Percentiles rank a stretch among this genome's conserved stretches.
Conservation (phyloP, 345 rosid genomes). For the Populus euphratica region DNA sequence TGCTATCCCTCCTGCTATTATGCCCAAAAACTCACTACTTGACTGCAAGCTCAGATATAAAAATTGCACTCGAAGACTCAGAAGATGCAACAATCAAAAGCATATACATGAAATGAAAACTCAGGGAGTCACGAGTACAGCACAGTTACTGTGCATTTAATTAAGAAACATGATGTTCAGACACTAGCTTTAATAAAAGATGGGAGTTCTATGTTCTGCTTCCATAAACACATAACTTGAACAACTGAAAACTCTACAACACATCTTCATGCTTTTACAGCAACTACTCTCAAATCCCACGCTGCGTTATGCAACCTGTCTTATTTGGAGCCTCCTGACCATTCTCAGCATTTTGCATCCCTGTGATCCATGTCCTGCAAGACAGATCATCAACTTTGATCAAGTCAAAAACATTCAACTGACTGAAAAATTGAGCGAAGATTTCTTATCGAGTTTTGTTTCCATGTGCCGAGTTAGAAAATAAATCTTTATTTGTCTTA, state of each 20-base stretch:
- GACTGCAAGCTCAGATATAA: not conserved
- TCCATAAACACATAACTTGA: conserved; percentile 7
- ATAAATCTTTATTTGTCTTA: not conserved
- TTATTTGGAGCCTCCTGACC: conserved; percentile 60
- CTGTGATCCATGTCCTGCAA: conserved; percentile 66
- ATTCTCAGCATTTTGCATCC: conserved; percentile 50
- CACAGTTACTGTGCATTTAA: not conserved
- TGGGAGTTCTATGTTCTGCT: conserved; percentile 7
- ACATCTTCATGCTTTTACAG: conserved; percentile 1
- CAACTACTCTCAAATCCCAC: conserved; percentile 2
- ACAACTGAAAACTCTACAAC: conserved; percentile 9
- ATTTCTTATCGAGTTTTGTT: not conserved
- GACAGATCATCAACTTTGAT: conserved; percentile 1
- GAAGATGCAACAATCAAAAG: not conserved
- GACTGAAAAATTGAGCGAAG: not conserved
- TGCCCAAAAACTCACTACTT: not conserved
- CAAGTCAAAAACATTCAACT: not conserved
- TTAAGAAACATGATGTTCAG: not conserved
- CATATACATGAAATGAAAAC: not conserved
- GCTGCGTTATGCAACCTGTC: conserved; percentile 47
- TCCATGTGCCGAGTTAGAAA: not conserved
- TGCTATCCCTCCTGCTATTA: not conserved
- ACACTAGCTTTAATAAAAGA: not conserved
- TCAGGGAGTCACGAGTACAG: not conserved
- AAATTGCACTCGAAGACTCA: not conserved